Evolutionary conservation across 768 basidiomycete genomes (phyloP).

Genomic region (Piloderma croceum): DNA sequence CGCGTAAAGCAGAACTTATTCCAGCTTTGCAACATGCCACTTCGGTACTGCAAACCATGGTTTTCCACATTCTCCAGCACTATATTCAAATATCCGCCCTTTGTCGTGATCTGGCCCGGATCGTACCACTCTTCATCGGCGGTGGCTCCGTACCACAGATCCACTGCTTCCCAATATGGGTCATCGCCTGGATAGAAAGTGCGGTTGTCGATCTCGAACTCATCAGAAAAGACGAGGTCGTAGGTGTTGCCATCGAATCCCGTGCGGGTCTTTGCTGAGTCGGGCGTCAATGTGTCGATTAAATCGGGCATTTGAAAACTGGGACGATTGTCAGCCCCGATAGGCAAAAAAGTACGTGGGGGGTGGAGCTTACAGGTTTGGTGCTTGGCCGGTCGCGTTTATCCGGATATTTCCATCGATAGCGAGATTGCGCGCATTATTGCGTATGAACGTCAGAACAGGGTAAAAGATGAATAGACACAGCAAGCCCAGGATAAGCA

Average conservation of each 20-base stretch:
- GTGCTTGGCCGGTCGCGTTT: conserved; percentile 66
- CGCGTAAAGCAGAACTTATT: conserved; percentile 86
- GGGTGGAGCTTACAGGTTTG: conserved; percentile 37
- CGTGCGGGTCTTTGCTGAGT: conserved; percentile 46
- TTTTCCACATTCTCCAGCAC: conserved; percentile 46
- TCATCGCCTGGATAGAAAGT: conserved; percentile 57
- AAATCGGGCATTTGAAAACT: conserved; percentile 43
- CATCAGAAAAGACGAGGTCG: conserved; percentile 61
- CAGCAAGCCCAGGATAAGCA: conserved; percentile 59
- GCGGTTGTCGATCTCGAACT: conserved; percentile 52
- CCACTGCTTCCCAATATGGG: conserved; percentile 65
- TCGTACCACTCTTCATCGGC: conserved; percentile 75
- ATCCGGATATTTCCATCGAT: conserved; percentile 62
- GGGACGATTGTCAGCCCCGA: conserved; percentile 2
- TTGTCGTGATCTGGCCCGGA: conserved; percentile 59
- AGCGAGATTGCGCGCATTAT: conserved; percentile 31
- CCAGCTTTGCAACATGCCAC: conserved; percentile 84
- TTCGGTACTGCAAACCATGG: conserved; percentile 49
- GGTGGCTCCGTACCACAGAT: conserved; percentile 70
- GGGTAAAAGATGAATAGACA: conserved; percentile 81
- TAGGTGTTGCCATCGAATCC: conserved; percentile 73
- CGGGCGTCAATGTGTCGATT: conserved; percentile 70
- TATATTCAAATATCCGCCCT: conserved; percentile 61
- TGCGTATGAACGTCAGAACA: conserved; percentile 46
- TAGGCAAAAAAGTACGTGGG: not conserved